A percentile compares a stretch with the other conserved stretches of the same genome.
These are phyloP conservation scores for Aspergillus carbonarius DNA, from an alignment of 2,329 filamentous ascomycete genomes.

Conservation along the genomic window DNA sequence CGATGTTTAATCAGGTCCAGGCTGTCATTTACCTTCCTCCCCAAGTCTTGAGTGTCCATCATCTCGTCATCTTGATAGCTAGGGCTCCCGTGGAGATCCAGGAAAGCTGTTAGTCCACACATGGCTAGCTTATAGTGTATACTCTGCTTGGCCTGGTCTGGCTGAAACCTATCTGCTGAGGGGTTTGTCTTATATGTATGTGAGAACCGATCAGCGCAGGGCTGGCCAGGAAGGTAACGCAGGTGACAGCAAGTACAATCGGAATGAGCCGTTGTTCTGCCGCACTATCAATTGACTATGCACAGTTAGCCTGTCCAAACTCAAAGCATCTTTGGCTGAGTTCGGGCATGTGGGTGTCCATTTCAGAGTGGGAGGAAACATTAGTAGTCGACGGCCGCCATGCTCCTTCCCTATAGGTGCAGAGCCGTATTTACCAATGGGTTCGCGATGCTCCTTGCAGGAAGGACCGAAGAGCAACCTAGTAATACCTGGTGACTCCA, in stretches of 20 bases:
- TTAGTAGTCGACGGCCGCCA: not conserved
- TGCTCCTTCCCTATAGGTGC: not conserved
- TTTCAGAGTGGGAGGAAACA: not conserved
- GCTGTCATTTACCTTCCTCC: slow-evolving; percentile 27
- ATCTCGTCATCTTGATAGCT: not conserved
- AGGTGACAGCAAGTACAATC: not conserved
- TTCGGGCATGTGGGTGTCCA: not conserved
- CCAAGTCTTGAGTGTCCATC: not conserved
- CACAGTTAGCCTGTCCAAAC: not conserved
- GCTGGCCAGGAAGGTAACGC: not conserved
- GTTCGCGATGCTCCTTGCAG: not conserved
- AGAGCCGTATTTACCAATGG: too few relatives aligned
- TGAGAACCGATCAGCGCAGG: not conserved
- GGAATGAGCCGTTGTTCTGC: not conserved
- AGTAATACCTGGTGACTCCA: not conserved
- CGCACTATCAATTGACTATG: not conserved
- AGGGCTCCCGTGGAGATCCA: not conserved
- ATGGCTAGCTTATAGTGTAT: not conserved
- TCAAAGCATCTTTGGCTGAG: not conserved
- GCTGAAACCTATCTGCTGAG: not conserved
- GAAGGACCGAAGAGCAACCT: not conserved
- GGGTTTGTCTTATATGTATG: not conserved
- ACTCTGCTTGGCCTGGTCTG: not conserved
- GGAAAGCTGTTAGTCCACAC: slow-evolving; percentile 15
- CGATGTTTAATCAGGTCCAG: slow-evolving; percentile 45